These are phyloP conservation scores for Plectosphaerella sp. DNA, from an alignment of 2,329 filamentous ascomycete genomes.

Conservation along the genomic window DNA sequence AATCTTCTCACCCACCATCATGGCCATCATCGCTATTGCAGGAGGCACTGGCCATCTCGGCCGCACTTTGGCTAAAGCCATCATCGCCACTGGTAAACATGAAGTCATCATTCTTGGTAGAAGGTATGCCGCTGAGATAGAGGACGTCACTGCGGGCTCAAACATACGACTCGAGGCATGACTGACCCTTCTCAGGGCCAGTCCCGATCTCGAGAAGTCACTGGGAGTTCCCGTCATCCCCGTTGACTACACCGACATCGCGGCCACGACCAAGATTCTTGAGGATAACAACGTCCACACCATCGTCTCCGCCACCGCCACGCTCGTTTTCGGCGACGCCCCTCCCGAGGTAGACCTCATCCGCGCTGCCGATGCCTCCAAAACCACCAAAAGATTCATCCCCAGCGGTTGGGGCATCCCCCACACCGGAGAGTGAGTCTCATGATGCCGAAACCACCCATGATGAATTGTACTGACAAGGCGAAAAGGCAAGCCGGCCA, in stretches of 20 bases:
- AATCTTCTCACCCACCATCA: background rate
- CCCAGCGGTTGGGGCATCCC: conserved; percentile 34
- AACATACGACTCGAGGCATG: background rate
- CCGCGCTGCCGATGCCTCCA: conserved; percentile 33
- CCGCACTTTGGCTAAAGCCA: conserved; percentile 37
- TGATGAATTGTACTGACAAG: background rate
- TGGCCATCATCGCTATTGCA: conserved; percentile 34
- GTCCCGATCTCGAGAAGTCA: conserved; percentile 13
- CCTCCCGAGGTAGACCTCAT: conserved; percentile 35
- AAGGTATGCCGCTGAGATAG: conserved; percentile 20
- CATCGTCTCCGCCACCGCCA: conserved; percentile 34
- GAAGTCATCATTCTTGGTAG: conserved; percentile 33
- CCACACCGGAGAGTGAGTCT: conserved; percentile 22
- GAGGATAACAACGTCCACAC: conserved; percentile 34
- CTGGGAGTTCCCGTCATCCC: conserved; percentile 17
- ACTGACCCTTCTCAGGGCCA: conserved; percentile 5
- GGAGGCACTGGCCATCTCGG: conserved; percentile 43
- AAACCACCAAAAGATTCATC: conserved; percentile 32
- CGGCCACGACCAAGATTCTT: conserved; percentile 14
- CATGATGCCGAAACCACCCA: background rate
- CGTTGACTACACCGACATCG: conserved; percentile 19
- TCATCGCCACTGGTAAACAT: conserved; percentile 27
- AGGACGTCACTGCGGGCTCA: too few species aligned
- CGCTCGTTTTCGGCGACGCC: conserved; percentile 21
- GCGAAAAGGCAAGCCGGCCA: background rate